phyloP scores from a whole-genome alignment of 441 rosid genomes.

The Kokia cookei region DNA sequence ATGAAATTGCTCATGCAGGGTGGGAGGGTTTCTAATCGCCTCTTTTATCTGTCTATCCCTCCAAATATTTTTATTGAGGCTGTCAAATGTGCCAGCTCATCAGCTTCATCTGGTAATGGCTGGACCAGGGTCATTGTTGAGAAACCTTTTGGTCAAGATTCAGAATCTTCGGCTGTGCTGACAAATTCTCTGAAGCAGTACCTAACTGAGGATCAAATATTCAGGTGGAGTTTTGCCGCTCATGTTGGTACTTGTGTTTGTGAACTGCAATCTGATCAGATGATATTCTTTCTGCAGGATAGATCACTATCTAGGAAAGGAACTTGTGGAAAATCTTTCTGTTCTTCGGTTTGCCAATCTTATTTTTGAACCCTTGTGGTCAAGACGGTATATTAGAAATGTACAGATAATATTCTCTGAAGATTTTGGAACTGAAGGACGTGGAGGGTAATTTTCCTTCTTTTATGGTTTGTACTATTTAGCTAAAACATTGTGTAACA shows the following conservation, averaged over 20 bases:
- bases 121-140: slow-evolving; percentile 97
- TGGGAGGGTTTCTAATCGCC: slow-evolving; percentile 75
- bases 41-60: slow-evolving; percentile 84
- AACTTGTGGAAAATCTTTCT: slow-evolving; percentile 91
- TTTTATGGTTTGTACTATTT: background rate
- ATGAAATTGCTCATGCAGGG: slow-evolving; percentile 35
- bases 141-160: slow-evolving; percentile 94
- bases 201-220: slow-evolving; percentile 82
- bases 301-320: slow-evolving; percentile 96
- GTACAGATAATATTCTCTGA: slow-evolving; percentile 94
- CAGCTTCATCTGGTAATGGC: slow-evolving; percentile 82
- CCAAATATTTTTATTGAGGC: slow-evolving; percentile 88
- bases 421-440: slow-evolving; percentile 97
- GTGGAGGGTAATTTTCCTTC: slow-evolving; percentile 73
- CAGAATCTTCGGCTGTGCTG: slow-evolving; percentile 79
- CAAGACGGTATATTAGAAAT: slow-evolving; percentile 84
- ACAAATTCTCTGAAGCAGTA: slow-evolving; percentile 76
- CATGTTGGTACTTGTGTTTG: slow-evolving; percentile 1
- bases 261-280: slow-evolving; percentile 18
- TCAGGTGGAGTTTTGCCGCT: slow-evolving; percentile 47
- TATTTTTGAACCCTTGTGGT: slow-evolving; percentile 92
- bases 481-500: background rate
- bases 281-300: slow-evolving; percentile 49
- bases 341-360: slow-evolving; percentile 93
- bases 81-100: slow-evolving; percentile 73